Evolutionary conservation across 202 grass and related monocot species (phyloP).

Genomic region (Panicum virgatum): DNA sequence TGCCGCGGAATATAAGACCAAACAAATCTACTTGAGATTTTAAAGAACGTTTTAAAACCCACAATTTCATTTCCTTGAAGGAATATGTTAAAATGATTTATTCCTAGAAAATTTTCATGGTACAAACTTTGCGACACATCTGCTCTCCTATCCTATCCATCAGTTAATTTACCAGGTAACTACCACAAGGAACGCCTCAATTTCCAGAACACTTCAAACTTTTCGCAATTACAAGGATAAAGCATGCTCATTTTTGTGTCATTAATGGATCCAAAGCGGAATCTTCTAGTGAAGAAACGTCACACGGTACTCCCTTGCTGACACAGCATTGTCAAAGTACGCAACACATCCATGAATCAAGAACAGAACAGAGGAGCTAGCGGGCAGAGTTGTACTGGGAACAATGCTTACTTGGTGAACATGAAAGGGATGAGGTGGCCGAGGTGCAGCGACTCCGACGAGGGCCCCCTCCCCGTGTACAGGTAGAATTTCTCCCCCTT

Average conservation of each 20-base stretch:
- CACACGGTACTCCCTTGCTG: background rate
- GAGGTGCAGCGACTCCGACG: constrained; percentile 87
- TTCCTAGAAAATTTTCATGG: background rate
- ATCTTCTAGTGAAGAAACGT: background rate
- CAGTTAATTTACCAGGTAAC: background rate
- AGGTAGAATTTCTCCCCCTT: constrained; percentile 84
- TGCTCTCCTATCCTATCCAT: background rate
- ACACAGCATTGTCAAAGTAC: background rate
- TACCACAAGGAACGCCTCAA: background rate
- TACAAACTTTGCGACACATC: background rate
- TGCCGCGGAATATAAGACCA: background rate
- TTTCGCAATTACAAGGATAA: background rate
- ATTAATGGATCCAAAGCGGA: background rate
- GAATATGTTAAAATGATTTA: background rate
- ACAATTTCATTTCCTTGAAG: background rate
- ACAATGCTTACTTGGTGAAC: constrained; percentile 82
- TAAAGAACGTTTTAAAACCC: constrained; percentile 3
- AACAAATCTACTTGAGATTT: background rate
- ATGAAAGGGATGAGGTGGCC: constrained; percentile 96
- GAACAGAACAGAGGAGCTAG: background rate
- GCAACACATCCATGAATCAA: background rate
- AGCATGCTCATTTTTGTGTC: background rate
- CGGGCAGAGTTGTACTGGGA: background rate
- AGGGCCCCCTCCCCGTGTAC: constrained; percentile 90
- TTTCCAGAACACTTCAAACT: background rate